These are phyloP conservation scores for Nothopassalora personata DNA, from an alignment of 2,329 filamentous ascomycete species.

Conservation along the genomic window DNA sequence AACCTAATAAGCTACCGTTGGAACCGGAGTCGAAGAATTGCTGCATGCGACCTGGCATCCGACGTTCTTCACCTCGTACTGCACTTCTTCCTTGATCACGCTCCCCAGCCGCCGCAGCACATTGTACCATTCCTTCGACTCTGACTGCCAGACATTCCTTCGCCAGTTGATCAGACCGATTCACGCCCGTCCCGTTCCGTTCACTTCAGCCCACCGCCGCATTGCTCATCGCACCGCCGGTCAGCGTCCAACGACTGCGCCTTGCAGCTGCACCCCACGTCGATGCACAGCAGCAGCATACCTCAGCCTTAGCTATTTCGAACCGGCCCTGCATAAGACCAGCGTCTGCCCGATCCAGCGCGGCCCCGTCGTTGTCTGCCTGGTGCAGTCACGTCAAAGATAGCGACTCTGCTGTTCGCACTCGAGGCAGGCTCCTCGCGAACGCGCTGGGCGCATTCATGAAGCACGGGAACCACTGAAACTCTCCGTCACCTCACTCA, in stretches of 20 bases:
- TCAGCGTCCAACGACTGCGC: background rate
- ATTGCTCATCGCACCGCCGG: background rate
- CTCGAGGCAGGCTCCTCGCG: slow-evolving; percentile 2
- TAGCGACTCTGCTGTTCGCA: slow-evolving; percentile 5
- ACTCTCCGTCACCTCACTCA: background rate
- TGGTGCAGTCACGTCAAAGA: slow-evolving; percentile 14
- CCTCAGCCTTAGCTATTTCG: slow-evolving; percentile 13
- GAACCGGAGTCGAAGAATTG: too few species aligned
- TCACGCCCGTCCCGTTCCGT: background rate
- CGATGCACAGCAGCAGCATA: background rate
- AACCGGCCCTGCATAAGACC: slow-evolving; percentile 10
- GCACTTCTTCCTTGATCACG: too few species aligned
- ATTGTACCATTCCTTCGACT: too few species aligned
- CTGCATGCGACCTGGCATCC: too few species aligned
- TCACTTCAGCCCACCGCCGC: background rate
- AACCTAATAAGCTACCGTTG: too few species aligned
- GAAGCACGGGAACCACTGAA: slow-evolving; percentile 2
- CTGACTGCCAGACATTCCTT: too few species aligned
- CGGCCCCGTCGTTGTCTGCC: slow-evolving; percentile 14
- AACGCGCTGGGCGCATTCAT: slow-evolving; percentile 3
- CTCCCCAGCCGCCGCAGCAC: too few species aligned
- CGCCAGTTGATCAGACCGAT: background rate
- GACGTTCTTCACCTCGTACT: too few species aligned
- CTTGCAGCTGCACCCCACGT: background rate
- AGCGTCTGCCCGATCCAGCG: slow-evolving; percentile 7